phyloP scores from a whole-genome alignment of 805 yeast species.

The Myxozyma mucilagina region DNA sequence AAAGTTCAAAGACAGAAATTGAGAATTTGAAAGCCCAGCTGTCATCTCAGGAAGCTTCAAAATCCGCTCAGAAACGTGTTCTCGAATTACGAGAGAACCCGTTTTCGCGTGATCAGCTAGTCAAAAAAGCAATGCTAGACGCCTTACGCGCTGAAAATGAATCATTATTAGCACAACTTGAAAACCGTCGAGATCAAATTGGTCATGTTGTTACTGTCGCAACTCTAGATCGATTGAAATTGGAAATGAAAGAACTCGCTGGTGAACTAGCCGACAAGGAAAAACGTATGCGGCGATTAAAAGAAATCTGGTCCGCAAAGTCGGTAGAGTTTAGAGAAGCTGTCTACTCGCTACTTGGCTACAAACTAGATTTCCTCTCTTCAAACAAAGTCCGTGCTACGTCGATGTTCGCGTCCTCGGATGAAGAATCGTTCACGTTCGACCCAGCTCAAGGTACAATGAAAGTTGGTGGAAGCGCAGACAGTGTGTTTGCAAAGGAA shows the following conservation, averaged over 20 bases:
- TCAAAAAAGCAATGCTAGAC: conserved; percentile 54
- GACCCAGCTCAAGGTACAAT: conserved; percentile 58
- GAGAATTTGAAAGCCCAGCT: conserved; percentile 44
- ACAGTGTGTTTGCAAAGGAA: conserved; percentile 40
- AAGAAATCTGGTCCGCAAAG: conserved; percentile 48
- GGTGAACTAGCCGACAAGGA: conserved; percentile 49
- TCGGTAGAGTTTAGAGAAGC: conserved; percentile 71
- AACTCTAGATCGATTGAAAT: conserved; percentile 60
- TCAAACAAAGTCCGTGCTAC: conserved; percentile 57
- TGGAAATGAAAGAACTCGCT: conserved; percentile 54
- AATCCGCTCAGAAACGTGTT: conserved; percentile 49
- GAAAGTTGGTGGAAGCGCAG: conserved; percentile 47
- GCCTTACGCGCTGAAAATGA: conserved; percentile 59
- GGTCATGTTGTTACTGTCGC: conserved; percentile 55
- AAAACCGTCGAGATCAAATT: conserved; percentile 22
- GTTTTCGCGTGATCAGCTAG: conserved; percentile 57
- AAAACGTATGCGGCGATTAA: conserved; percentile 54
- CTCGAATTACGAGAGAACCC: conserved; percentile 70
- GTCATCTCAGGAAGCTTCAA: conserved; percentile 40
- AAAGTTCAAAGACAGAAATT: conserved; percentile 28
- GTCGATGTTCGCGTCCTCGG: conserved; percentile 47
- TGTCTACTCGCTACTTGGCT: conserved; percentile 69
- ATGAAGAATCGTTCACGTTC: conserved; percentile 52
- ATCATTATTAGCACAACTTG: conserved; percentile 46
- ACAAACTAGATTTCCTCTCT: conserved; percentile 63